Percentiles rank a stretch among this genome's conserved stretches.
These are phyloP conservation scores for Lasiodiplodia theobromae DNA, from an alignment of 2,329 filamentous ascomycete genomes.

Conservation along the genomic window DNA sequence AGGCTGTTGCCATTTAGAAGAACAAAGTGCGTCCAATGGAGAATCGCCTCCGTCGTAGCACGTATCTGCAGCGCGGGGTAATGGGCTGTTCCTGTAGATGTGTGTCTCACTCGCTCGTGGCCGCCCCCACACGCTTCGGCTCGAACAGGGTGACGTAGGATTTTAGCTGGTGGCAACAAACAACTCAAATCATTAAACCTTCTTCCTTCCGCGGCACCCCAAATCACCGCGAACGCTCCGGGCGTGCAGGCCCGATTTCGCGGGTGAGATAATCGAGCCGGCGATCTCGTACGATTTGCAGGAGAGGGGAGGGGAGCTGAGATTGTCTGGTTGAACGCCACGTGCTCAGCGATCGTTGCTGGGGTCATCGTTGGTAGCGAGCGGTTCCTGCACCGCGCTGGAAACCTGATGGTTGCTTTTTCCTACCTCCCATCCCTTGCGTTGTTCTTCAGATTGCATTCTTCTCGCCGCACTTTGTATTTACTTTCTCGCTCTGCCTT, in stretches of 20 bases:
- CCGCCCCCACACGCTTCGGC: background rate
- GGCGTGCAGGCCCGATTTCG: background rate
- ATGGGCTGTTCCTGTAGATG: background rate
- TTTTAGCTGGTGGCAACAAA: background rate
- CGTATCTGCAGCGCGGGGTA: background rate
- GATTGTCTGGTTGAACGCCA: background rate
- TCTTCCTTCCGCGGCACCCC: background rate
- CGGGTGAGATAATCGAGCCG: background rate
- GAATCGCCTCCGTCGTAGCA: background rate
- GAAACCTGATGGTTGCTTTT: background rate
- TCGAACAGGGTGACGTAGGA: background rate
- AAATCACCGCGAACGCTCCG: background rate
- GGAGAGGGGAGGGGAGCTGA: background rate
- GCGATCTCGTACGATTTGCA: background rate
- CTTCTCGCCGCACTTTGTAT: no score
- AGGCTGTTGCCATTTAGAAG: background rate
- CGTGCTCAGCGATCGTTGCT: background rate
- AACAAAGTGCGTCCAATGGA: background rate
- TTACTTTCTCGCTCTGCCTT: no score
- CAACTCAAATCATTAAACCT: background rate
- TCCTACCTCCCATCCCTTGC: background rate
- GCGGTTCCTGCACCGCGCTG: background rate
- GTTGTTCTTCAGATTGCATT: no score
- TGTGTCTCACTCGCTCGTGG: background rate
- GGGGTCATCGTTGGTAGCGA: background rate